Percentiles rank a stretch among this genome's conserved stretches.
phyloP scores from a whole-genome alignment of 352 stramenopile species.

The Phytophthora citricola region DNA sequence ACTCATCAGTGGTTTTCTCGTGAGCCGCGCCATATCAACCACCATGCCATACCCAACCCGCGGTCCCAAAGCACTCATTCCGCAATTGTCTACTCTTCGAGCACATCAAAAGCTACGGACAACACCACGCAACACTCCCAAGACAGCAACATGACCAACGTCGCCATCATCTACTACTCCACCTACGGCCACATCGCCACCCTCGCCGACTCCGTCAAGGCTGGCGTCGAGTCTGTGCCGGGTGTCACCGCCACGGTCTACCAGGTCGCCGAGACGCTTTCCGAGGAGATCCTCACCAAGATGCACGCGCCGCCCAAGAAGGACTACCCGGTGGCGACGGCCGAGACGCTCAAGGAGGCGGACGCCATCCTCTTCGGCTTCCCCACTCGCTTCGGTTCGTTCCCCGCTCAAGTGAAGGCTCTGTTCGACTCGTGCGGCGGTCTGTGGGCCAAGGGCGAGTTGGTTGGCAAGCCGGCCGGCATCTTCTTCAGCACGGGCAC shows the following conservation, averaged over 20 bases:
- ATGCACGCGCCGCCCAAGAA: too few relatives aligned
- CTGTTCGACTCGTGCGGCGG: conserved; percentile 11
- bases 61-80: not conserved
- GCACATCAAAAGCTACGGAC: not conserved
- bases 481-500: conserved; percentile 17
- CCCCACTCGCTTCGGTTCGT: not conserved
- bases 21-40: too few relatives aligned
- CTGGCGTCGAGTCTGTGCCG: conserved; percentile 58
- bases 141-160: not conserved
- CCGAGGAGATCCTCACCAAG: too few relatives aligned
- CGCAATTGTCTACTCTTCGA: not conserved
- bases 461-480: conserved; percentile 20
- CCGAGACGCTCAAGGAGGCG: too few relatives aligned
- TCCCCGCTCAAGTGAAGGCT: conserved; percentile 16
- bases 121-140: not conserved
- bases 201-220: conserved; percentile 73
- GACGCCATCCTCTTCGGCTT: too few relatives aligned
- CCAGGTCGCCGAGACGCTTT: conserved; percentile 75
- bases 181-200: conserved; percentile 81
- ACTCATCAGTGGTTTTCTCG: too few relatives aligned
- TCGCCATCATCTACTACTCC: conserved; percentile 65
- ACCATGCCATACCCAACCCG: too few relatives aligned
- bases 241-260: conserved; percentile 59
- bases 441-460: conserved; percentile 5
- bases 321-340: too few relatives aligned